Evolutionary conservation across 495 filamentous ascomycete genomes (phyloP).

Genomic region (Penicillium ucsense): DNA sequence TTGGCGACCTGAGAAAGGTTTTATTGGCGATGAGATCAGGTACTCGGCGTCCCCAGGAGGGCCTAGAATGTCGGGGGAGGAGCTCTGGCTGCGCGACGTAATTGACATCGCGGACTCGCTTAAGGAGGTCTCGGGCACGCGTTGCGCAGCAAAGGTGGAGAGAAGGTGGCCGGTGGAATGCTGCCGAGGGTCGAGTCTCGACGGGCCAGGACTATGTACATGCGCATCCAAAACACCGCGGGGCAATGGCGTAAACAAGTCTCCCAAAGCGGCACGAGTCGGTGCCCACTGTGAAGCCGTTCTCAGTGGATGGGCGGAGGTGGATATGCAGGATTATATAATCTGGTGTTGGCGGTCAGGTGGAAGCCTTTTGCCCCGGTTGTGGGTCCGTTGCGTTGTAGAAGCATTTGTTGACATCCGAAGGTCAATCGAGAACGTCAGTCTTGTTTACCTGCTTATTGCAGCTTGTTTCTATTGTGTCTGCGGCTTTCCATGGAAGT

Average conservation of each 20-base stretch:
- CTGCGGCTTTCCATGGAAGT: no score
- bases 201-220: constrained; percentile 1
- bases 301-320: background rate
- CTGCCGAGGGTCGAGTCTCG: constrained; percentile 1
- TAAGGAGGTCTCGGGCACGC: constrained; percentile 18
- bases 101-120: constrained; percentile 17
- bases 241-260: constrained; percentile 29
- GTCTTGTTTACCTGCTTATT: no score
- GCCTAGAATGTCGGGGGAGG: constrained; percentile 39
- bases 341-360: constrained; percentile 1
- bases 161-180: constrained; percentile 17
- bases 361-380: background rate
- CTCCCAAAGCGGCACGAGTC: constrained; percentile 24
- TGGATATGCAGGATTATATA: constrained; percentile 9
- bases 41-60: constrained; percentile 38
- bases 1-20: constrained; percentile 33
- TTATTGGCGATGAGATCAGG: constrained; percentile 36
- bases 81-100: constrained; percentile 31
- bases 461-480: no score
- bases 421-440: no score
- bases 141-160: constrained; percentile 18
- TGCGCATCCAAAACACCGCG: constrained; percentile 12
- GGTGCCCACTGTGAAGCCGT: background rate
- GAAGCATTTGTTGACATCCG: background rate
- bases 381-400: no score